Conservation (phyloP, 2,329 filamentous ascomycete species). For the Phyllosticta citribraziliensis region DNA sequence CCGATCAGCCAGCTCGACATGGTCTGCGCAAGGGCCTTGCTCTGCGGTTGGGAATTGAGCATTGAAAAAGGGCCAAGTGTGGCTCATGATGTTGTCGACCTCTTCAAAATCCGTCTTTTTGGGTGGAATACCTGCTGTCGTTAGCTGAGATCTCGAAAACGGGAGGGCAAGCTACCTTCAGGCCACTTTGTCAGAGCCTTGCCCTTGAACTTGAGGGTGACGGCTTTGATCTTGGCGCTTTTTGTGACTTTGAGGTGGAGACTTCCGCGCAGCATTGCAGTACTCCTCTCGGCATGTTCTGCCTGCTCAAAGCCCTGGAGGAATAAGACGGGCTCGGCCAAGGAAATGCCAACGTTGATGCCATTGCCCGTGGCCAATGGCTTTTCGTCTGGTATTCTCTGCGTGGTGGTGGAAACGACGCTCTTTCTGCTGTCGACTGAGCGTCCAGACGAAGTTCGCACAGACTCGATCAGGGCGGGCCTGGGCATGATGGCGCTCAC, state of each 20-base stretch:
- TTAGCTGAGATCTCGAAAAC: slow-evolving; percentile 11
- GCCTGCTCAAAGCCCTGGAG: slow-evolving; percentile 69
- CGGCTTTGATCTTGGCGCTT: slow-evolving; percentile 82
- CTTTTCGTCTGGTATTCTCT: slow-evolving; percentile 43
- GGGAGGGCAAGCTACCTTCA: slow-evolving; percentile 47
- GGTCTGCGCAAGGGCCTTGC: slow-evolving; percentile 52
- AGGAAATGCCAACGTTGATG: slow-evolving; percentile 59
- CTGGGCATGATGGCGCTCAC: slow-evolving; percentile 29
- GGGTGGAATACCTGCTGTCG: slow-evolving; percentile 63
- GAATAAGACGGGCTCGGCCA: slow-evolving; percentile 74
- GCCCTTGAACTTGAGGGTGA: slow-evolving; percentile 78
- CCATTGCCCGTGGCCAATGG: slow-evolving; percentile 72
- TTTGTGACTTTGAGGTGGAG: slow-evolving; percentile 77
- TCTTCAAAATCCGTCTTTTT: slow-evolving; percentile 75
- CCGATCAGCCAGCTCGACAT: slow-evolving; percentile 46
- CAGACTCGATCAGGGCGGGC: slow-evolving; percentile 32
- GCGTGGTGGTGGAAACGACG: slow-evolving; percentile 22
- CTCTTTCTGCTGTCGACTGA: slow-evolving; percentile 17
- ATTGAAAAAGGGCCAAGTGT: slow-evolving; percentile 90
- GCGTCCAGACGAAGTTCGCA: slow-evolving; percentile 26
- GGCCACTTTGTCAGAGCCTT: slow-evolving; percentile 90
- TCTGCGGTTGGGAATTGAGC: slow-evolving; percentile 54
- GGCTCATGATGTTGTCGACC: slow-evolving; percentile 75
- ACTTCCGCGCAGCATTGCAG: slow-evolving; percentile 76
- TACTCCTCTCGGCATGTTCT: slow-evolving; percentile 53